A percentile compares a stretch with the other conserved stretches of the same genome.
Evolutionary conservation across 768 basidiomycete genomes (phyloP).

Genomic region (Kwoniella europaea): DNA sequence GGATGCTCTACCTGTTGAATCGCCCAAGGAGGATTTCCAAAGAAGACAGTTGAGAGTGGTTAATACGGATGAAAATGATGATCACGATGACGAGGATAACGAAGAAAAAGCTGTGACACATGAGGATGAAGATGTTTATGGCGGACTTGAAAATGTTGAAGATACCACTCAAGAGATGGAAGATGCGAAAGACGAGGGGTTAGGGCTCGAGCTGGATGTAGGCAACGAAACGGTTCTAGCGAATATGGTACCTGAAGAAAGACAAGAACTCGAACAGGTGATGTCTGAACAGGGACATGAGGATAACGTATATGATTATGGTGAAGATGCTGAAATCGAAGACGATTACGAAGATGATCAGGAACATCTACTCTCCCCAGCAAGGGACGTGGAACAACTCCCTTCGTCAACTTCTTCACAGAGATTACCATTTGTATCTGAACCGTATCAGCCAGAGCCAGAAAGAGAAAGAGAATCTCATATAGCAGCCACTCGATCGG

Average conservation of each 20-base stretch:
- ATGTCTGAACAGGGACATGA: constrained; percentile 23
- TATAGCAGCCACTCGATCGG: constrained; percentile 21
- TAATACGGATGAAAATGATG: constrained; percentile 10
- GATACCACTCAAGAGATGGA: constrained; percentile 9
- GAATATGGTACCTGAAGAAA: constrained; percentile 27
- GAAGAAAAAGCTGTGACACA: constrained; percentile 1
- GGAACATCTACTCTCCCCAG: neutral
- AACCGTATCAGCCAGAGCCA: neutral
- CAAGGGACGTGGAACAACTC: neutral
- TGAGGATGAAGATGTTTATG: neutral
- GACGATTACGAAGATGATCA: constrained; percentile 6
- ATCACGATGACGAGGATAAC: neutral
- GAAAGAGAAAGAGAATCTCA: constrained; percentile 5
- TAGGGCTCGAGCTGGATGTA: constrained; percentile 3
- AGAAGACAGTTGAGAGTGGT: constrained; percentile 4
- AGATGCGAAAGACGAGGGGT: neutral
- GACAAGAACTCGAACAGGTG: constrained; percentile 23
- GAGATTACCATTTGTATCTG: constrained; percentile 15
- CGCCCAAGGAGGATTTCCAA: constrained; percentile 4
- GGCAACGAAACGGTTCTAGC: constrained; percentile 33
- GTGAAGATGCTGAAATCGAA: constrained; percentile 23
- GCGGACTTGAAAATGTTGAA: neutral
- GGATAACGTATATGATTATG: constrained; percentile 30
- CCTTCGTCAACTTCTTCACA: neutral
- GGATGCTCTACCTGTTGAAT: neutral